Evolutionary conservation across 2,329 filamentous ascomycete genomes (phyloP).

Genomic region (Colletotrichum sp.): DNA sequence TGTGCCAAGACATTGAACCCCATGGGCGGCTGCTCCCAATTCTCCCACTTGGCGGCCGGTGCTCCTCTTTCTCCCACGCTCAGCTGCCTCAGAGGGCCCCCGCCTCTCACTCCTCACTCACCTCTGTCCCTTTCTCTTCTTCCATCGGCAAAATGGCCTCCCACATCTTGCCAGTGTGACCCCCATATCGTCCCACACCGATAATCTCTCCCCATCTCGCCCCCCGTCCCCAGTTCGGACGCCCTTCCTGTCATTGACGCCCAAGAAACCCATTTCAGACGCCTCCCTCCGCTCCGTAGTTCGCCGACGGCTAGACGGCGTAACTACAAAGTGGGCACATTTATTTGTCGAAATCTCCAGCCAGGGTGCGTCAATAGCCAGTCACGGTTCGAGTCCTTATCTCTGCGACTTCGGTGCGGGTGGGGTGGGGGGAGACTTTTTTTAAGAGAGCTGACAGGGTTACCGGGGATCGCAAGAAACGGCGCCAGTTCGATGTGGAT

Average conservation of each 20-base stretch:
- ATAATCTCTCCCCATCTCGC: background rate
- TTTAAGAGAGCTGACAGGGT: background rate
- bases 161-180: background rate
- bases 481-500: background rate
- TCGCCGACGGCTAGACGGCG: conserved; percentile 8
- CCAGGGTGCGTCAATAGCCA: background rate
- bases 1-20: background rate
- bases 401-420: conserved; percentile 12
- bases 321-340: background rate
- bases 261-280: background rate
- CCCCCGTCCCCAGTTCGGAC: background rate
- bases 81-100: background rate
- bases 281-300: background rate
- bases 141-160: background rate
- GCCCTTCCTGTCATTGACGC: background rate
- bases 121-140: background rate
- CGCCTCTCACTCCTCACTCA: background rate
- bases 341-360: background rate
- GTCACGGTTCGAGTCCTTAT: conserved; percentile 11
- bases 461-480: background rate
- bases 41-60: background rate
- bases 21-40: background rate
- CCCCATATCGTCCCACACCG: background rate
- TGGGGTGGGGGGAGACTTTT: background rate
- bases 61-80: background rate